phyloP scores from a whole-genome alignment of 73 alveolate species.

The Stentor coeruleus region DNA sequence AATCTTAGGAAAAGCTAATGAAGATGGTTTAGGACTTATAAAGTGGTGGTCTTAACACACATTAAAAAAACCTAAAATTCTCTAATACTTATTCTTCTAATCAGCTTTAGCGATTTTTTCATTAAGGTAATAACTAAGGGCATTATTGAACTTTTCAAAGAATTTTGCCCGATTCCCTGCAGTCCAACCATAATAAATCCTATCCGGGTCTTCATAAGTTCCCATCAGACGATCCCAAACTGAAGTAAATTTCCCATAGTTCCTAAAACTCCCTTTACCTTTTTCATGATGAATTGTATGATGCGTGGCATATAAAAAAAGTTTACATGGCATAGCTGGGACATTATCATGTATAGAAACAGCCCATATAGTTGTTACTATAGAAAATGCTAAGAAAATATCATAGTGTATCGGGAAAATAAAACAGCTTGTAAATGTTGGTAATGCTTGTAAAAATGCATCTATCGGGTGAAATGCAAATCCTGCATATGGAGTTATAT shows the following conservation, averaged over 20 bases:
- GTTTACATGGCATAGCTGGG: slow-evolving; percentile 52
- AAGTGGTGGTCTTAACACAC: slow-evolving; percentile 25
- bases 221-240: slow-evolving; percentile 61
- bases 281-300: slow-evolving; percentile 51
- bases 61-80: too few relatives aligned
- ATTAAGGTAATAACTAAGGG: slow-evolving; percentile 7
- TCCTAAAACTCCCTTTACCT: slow-evolving; percentile 45
- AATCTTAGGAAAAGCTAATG: slow-evolving; percentile 4
- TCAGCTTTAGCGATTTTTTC: not conserved
- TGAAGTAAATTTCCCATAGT: slow-evolving; percentile 54
- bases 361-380: slow-evolving; percentile 52
- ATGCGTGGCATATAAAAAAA: slow-evolving; percentile 49
- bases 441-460: slow-evolving; percentile 58
- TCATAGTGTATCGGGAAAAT: slow-evolving; percentile 47
- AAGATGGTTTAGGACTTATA: not conserved
- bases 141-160: slow-evolving; percentile 21
- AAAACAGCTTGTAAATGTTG: slow-evolving; percentile 45
- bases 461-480: slow-evolving; percentile 62
- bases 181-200: slow-evolving; percentile 40
- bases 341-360: slow-evolving; percentile 57
- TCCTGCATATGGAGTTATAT: slow-evolving; percentile 54
- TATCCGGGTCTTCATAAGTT: slow-evolving; percentile 53
- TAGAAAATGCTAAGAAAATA: slow-evolving; percentile 33
- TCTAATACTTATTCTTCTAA: not conserved
- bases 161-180: not conserved